A percentile compares a stretch with the other conserved stretches of the same genome.
phyloP scores from a whole-genome alignment of 1,284 basidiomycete genomes.

The Trichosporon sp. region DNA sequence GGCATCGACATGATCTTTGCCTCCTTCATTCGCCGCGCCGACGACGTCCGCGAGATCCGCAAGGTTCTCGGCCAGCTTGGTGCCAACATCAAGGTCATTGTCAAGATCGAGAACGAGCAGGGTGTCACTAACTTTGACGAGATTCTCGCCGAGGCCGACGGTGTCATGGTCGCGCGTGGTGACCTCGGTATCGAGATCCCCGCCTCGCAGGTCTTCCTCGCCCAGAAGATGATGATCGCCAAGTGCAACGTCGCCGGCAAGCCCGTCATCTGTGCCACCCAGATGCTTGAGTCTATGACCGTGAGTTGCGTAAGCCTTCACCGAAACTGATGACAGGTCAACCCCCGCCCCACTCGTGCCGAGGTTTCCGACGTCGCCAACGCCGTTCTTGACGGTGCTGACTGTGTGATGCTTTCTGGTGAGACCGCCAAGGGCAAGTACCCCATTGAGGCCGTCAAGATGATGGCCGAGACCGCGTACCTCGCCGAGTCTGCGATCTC shows the following conservation, averaged over 20 bases:
- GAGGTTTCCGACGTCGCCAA: conserved; percentile 98
- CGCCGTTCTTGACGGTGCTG: conserved; percentile 91
- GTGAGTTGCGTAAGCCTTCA: conserved; percentile 51
- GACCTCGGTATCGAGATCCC: conserved; percentile 98
- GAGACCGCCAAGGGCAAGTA: conserved; percentile 96
- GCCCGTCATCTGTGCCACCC: conserved; percentile 97
- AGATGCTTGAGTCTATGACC: conserved; percentile 99
- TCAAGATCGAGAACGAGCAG: conserved; percentile 98
- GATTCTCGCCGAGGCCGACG: conserved; percentile 85
- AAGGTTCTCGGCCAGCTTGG: conserved; percentile 85
- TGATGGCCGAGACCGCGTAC: conserved; percentile 98
- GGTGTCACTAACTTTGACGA: conserved; percentile 97
- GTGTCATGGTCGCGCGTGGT: conserved; percentile 98
- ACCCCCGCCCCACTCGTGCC: conserved; percentile 92
- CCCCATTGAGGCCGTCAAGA: conserved; percentile 87
- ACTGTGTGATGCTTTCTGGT: conserved; percentile 98
- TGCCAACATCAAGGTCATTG: conserved; percentile 91
- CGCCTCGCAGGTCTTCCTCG: conserved; percentile 93
- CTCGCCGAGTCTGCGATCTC: conserved; percentile 90
- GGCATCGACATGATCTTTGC: conserved; percentile 98
- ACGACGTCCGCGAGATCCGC: conserved; percentile 89
- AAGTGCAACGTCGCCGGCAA: conserved; percentile 97
- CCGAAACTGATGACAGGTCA: conserved; percentile 59
- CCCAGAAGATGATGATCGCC: conserved; percentile 99
- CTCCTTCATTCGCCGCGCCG: conserved; percentile 88